These are phyloP conservation scores for Kazachstania psychrophila DNA, from an alignment of 805 yeast species.

Conservation along the genomic window DNA sequence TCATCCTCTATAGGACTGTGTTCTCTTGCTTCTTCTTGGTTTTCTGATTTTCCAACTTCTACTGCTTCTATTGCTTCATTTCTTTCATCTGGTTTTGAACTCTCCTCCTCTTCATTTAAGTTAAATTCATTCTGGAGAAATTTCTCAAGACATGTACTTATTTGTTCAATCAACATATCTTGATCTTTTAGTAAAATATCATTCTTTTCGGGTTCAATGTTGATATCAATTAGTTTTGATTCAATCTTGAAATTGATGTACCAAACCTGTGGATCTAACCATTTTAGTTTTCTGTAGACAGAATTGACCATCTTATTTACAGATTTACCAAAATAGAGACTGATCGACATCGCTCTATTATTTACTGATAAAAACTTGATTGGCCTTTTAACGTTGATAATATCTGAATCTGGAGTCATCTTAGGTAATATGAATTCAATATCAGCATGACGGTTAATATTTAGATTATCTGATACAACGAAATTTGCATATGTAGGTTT, in stretches of 20 bases:
- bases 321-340: slow-evolving; percentile 27
- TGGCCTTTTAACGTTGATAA: slow-evolving; percentile 14
- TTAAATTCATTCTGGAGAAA: no score
- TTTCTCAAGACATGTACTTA: slow-evolving; percentile 9
- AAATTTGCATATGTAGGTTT: slow-evolving; percentile 12
- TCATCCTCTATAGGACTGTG: no score
- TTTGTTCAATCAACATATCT: slow-evolving; percentile 11
- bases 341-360: slow-evolving; percentile 25
- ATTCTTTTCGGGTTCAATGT: slow-evolving; percentile 38
- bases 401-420: slow-evolving; percentile 26
- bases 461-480: slow-evolving; percentile 6
- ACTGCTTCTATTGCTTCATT: neutral
- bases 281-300: slow-evolving; percentile 16
- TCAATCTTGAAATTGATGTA: slow-evolving; percentile 21
- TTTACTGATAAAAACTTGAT: slow-evolving; percentile 31
- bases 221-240: slow-evolving; percentile 29
- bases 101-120: neutral
- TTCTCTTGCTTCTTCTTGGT: no score
- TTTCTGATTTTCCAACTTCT: no score
- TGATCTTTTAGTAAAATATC: slow-evolving; percentile 30
- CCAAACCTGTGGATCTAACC: slow-evolving; percentile 32
- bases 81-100: neutral
- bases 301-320: slow-evolving; percentile 20
- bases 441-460: slow-evolving; percentile 6
- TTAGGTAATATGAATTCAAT: slow-evolving; percentile 27